Percentiles rank a stretch among this genome's conserved stretches.
Evolutionary conservation across 2,329 filamentous ascomycete species (phyloP).

Genomic region (Diaporthe sp.): DNA sequence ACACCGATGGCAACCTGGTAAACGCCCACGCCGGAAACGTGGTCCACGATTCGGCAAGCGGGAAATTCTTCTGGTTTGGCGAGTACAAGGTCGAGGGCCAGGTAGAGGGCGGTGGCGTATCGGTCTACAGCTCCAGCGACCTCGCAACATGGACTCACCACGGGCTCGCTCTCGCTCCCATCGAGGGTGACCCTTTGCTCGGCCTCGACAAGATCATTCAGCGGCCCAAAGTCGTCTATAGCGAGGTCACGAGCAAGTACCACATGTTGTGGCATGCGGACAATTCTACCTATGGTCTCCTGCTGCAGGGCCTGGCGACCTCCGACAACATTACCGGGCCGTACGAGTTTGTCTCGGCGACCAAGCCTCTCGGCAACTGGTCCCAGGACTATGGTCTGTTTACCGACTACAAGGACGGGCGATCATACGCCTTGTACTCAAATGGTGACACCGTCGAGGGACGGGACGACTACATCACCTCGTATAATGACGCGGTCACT

Average conservation of each 20-base stretch:
- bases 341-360: conserved; percentile 65
- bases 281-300: conserved; percentile 66
- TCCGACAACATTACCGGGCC: conserved; percentile 64
- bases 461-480: conserved; percentile 67
- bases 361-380: conserved; percentile 69
- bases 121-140: conserved; percentile 72
- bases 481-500: conserved; percentile 63
- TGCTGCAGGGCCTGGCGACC: conserved; percentile 67
- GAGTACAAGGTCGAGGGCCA: conserved; percentile 72
- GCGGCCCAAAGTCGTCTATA: conserved; percentile 73
- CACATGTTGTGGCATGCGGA: conserved; percentile 71
- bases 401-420: conserved; percentile 68
- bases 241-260: conserved; percentile 66
- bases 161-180: conserved; percentile 69
- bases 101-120: conserved; percentile 70
- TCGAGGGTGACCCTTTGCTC: conserved; percentile 68
- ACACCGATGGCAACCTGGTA: conserved; percentile 71
- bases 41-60: conserved; percentile 63
- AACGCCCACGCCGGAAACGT: conserved; percentile 74
- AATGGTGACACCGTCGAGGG: conserved; percentile 67
- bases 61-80: conserved; percentile 72
- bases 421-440: conserved; percentile 67
- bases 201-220: conserved; percentile 71
- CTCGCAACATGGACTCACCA: conserved; percentile 71
- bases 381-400: conserved; percentile 71